A percentile compares a stretch with the other conserved stretches of the same genome.
Conservation (phyloP, 495 filamentous ascomycete species). For the Opeltia flavorubescens region DNA sequence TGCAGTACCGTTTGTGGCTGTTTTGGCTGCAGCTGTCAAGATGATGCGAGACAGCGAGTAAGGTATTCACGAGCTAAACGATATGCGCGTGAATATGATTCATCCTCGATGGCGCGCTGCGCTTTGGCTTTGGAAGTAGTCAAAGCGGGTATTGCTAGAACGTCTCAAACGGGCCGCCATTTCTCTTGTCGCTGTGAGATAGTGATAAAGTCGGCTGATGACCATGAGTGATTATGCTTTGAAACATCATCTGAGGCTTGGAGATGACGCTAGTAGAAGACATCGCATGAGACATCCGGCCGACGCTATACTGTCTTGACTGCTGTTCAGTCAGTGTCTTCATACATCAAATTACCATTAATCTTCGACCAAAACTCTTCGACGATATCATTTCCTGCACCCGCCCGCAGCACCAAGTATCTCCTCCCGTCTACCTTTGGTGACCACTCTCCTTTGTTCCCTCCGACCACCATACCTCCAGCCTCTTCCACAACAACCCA, state of each 20-base stretch:
- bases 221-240: no score
- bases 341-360: constrained; percentile 39
- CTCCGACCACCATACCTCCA: constrained; percentile 65
- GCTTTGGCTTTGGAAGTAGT: no score
- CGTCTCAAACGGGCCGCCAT: no score
- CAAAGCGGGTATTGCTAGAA: no score
- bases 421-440: constrained; percentile 57
- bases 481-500: constrained; percentile 83
- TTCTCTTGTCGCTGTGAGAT: no score
- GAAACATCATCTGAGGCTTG: neutral
- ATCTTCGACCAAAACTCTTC: constrained; percentile 67
- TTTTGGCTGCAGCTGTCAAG: neutral
- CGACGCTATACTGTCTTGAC: neutral
- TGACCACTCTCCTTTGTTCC: constrained; percentile 67
- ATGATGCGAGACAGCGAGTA: neutral
- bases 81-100: no score
- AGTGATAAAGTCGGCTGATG: no score
- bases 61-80: no score
- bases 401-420: constrained; percentile 63
- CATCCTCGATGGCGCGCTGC: no score
- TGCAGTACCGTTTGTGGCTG: neutral
- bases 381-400: constrained; percentile 53
- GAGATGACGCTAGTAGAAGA: neutral
- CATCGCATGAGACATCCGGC: neutral
- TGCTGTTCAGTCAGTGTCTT: constrained; percentile 2